Evolutionary conservation across 176 grass and related monocot genomes (phyloP), one percentile per base, ranked within the genome.

Genomic region (Eragrostis curvula): DNA sequence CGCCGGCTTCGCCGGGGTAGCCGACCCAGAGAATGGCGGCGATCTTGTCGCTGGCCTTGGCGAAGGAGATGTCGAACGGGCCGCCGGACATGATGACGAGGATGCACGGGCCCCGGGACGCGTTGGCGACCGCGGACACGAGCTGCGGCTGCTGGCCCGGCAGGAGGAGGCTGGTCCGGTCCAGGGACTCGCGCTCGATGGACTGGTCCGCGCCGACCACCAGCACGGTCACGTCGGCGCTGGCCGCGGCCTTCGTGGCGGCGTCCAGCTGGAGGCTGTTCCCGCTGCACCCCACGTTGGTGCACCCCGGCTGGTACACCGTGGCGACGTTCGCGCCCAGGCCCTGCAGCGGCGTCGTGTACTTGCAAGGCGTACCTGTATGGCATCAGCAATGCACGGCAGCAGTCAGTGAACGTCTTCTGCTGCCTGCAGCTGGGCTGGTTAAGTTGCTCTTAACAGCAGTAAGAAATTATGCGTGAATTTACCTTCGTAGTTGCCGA

Each of bases 11-110:
- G 28, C 96, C 96, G 16, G 96, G 96, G 81, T 95, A 95, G 1
- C 96, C 96, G 5, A 90, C 91, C 96, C 96, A 98, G 12, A 98
- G 82, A 73, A 98, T 98, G 20, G 90, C 79, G 1, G 90, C 45
- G 50, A 96, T 96, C 55, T 89, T 80, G 59, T 83, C 73, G 39
- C 82, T 93, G 21, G 68, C 55, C 68, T 95, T 90, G 23, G 89
- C 85, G 45, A 88, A 88, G 0, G 88, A 90, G 46, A 98, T 90
- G 73, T 98, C 90, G 45, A 98, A 91, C 10, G 90, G 91, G 0
- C 96, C 93, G 0, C 96, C 96, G 1, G 96, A 99, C 96, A 99
- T 99, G 85, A 99, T 45, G 67, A 99, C 93, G 67, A 99, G 96
- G 81, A 99, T 91, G 75, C 95, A 91, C 0, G 91, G 91, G 2